Base-by-base conservation (phyloP, 225 moss, liverwort and hornwort genomes). In the Marchantia paleacea region DNA sequence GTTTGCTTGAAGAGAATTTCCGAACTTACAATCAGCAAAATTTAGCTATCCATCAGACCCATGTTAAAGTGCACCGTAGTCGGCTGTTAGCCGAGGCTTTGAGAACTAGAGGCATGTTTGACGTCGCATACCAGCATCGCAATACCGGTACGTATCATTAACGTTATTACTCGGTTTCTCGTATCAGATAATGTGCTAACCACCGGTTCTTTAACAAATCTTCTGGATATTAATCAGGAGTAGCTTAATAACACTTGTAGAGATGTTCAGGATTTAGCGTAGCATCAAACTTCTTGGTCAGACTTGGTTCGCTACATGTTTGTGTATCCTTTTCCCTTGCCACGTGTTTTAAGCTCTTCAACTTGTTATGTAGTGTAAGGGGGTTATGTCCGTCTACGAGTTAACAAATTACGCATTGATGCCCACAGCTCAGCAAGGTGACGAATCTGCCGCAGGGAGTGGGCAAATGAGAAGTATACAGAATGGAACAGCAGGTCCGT, bases 11-110 rank as follows among this genome's bases (percentile, higher is more conserved):
- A 0, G 82, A 78, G 7, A 78, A 26, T 68, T 24, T 52, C 24
- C 82, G 39, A 70, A 22, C 6, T 20, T 52, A 52, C 10, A 67
- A 84, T 12, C 67, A 54, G 26, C 80, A 77, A 57, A 79, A 7
- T 15, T 2, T 11, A 48, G 47, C 26, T 7, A 2, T 83, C 47
- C 68, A 80, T 22, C 50, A 78, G 9, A 85, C 80, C 19, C 76
- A 82, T 47, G 63, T 68, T 0, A 80, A 80, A 60, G 81, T 85
- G 12, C 73, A 73, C 10, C 73, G 61, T 0, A 82, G 74, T 60
- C 82, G 85, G 49, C 75, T 71, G 68, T 73, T 87, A 10, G 87
- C 82, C 8, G 87, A 85, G 55, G 87, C 85, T 60, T 81, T 87
- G 74, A 83, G 77, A 75, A 57, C 58, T 52, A 80, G 87, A 82